Percentiles rank a stretch among this genome's conserved stretches.
Conservation (phyloP, 352 stramenopile species). For the Phytophthora citrophthora region DNA sequence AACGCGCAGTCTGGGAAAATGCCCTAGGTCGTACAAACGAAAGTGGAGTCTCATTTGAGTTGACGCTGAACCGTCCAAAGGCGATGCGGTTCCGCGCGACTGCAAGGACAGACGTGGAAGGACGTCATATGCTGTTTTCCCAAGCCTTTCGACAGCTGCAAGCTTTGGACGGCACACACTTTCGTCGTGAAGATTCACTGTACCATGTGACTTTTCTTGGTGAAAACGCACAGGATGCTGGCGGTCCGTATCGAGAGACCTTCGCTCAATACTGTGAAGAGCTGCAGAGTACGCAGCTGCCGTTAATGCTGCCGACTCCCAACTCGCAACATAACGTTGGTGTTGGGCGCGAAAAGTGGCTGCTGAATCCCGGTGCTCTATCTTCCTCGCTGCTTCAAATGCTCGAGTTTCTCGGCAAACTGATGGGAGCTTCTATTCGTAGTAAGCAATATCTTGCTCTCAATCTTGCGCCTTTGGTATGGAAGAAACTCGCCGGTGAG, state of each 20-base stretch:
- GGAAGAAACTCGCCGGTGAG: conserved; percentile 90
- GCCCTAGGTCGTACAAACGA: conserved; percentile 62
- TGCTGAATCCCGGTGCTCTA: conserved; percentile 84
- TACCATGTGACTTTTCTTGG: conserved; percentile 89
- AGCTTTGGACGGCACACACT: conserved; percentile 62
- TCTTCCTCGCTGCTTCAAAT: conserved; percentile 67
- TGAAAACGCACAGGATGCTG: conserved; percentile 87
- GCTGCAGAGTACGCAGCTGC: conserved; percentile 75
- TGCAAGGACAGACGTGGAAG: conserved; percentile 65
- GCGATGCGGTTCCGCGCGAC: conserved; percentile 79
- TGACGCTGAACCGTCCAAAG: conserved; percentile 83
- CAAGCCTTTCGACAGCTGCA: conserved; percentile 88
- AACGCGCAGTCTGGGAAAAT: conserved; percentile 75
- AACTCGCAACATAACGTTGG: conserved; percentile 92
- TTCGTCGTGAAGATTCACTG: conserved; percentile 70
- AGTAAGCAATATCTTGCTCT: conserved; percentile 91
- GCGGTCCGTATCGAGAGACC: conserved; percentile 87
- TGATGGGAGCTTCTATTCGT: conserved; percentile 89
- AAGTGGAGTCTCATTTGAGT: conserved; percentile 51
- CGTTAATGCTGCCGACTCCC: conserved; percentile 88
- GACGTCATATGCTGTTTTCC: conserved; percentile 76
- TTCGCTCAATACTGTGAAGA: conserved; percentile 86
- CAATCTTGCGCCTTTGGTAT: conserved; percentile 87
- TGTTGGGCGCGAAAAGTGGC: conserved; percentile 87
- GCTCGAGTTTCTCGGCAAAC: conserved; percentile 93